Conservation (phyloP, 2,329 filamentous ascomycete genomes). For the Hypoxylon sp. region DNA sequence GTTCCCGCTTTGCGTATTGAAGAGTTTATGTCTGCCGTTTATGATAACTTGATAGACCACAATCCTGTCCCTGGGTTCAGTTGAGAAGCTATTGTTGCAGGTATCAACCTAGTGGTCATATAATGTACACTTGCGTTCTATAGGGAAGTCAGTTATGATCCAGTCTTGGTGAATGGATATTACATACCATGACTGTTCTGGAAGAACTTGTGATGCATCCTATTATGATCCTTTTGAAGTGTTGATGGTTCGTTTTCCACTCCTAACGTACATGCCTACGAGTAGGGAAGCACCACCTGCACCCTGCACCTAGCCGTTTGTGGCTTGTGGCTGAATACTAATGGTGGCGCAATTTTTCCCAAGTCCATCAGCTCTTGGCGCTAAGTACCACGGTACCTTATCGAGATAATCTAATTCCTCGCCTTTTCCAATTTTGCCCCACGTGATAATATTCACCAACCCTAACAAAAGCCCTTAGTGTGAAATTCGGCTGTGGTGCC, state of each 20-base stretch:
- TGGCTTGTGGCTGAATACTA: slow-evolving; percentile 3
- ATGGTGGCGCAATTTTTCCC: neutral
- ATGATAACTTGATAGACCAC: slow-evolving; percentile 31
- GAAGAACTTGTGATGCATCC: neutral
- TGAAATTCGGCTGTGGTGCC: slow-evolving; percentile 37
- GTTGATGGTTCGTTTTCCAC: no score
- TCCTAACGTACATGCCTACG: no score
- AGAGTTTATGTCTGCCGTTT: slow-evolving; percentile 17
- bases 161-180: neutral
- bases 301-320: neutral
- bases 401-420: neutral
- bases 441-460: slow-evolving; percentile 40
- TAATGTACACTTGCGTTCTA: slow-evolving; percentile 11
- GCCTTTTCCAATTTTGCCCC: slow-evolving; percentile 9
- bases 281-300: no score
- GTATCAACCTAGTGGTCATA: neutral
- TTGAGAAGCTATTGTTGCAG: slow-evolving; percentile 4
- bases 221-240: neutral
- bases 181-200: neutral
- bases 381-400: neutral
- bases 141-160: neutral
- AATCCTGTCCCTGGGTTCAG: slow-evolving; percentile 2
- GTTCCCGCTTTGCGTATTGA: slow-evolving; percentile 3
- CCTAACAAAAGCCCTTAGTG: slow-evolving; percentile 45
- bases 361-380: neutral